Evolutionary conservation across 2,329 filamentous ascomycete species (phyloP).

Genomic region (Ophiocordyceps unilateralis): DNA sequence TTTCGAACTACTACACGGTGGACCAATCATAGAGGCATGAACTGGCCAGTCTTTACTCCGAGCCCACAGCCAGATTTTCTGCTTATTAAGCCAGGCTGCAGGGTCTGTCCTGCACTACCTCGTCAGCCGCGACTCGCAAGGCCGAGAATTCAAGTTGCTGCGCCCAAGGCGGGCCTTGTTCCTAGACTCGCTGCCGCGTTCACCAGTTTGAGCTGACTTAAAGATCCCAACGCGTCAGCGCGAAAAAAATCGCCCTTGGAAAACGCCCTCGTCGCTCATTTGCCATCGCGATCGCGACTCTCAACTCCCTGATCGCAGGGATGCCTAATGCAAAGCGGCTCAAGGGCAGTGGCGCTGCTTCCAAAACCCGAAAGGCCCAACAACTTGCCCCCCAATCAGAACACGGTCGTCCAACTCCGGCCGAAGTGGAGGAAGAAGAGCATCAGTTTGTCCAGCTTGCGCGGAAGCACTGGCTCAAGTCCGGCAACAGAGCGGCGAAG

Average conservation of each 20-base stretch:
- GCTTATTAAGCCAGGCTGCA: background rate
- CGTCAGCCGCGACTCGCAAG: background rate
- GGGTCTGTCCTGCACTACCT: background rate
- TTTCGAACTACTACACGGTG: too few species aligned
- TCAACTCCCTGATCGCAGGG: slow-evolving; percentile 3
- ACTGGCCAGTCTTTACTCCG: too few species aligned
- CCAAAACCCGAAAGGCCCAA: slow-evolving; percentile 16
- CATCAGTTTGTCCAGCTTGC: slow-evolving; percentile 61
- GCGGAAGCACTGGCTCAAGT: slow-evolving; percentile 67
- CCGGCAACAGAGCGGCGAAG: slow-evolving; percentile 40
- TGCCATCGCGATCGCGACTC: background rate
- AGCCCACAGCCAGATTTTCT: too few species aligned
- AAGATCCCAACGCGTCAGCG: background rate
- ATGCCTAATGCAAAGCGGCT: slow-evolving; percentile 46
- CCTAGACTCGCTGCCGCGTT: background rate
- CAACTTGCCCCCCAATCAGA: slow-evolving; percentile 20
- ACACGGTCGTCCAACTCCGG: slow-evolving; percentile 33
- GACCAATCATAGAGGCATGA: too few species aligned
- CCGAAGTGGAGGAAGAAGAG: slow-evolving; percentile 54
- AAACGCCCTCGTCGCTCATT: background rate
- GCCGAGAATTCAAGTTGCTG: background rate
- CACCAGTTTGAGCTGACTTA: background rate
- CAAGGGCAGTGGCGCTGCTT: slow-evolving; percentile 29
- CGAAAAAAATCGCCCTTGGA: background rate
- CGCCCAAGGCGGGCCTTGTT: background rate